A percentile compares a stretch with the other conserved stretches of the same genome.
phyloP scores from a whole-genome alignment of 129 eudicot genomes.

The Artemisia tridentata region DNA sequence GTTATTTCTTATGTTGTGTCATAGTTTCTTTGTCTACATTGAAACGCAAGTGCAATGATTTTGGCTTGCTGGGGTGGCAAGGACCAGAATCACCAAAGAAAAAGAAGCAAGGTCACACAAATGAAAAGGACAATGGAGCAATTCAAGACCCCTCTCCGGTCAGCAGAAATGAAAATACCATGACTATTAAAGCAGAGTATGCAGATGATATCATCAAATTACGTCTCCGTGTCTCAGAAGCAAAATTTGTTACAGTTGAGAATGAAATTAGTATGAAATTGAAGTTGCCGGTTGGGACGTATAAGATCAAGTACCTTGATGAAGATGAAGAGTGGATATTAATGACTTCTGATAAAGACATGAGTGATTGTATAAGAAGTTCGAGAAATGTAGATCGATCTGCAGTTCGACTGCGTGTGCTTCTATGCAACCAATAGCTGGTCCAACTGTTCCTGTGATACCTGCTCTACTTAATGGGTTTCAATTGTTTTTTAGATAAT shows the following conservation, averaged over 20 bases:
- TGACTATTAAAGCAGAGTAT: slow-evolving; percentile 33
- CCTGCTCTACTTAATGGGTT: no score
- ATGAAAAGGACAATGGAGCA: background rate
- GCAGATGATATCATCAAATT: slow-evolving; percentile 29
- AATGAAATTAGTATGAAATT: slow-evolving; percentile 28
- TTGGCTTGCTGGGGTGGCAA: background rate
- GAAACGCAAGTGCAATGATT: slow-evolving; percentile 7
- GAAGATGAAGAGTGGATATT: slow-evolving; percentile 36
- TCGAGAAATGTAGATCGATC: background rate
- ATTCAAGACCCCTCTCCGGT: background rate
- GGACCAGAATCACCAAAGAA: background rate
- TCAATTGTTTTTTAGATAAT: no score
- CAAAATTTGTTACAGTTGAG: slow-evolving; percentile 17
- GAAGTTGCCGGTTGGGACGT: slow-evolving; percentile 12
- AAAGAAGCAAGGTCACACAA: background rate
- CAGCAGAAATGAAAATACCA: background rate
- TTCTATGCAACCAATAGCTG: background rate
- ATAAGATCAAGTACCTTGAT: slow-evolving; percentile 32
- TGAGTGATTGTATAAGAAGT: slow-evolving; percentile 9
- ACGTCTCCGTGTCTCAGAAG: slow-evolving; percentile 7
- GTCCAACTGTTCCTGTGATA: no score
- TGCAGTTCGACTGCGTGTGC: background rate
- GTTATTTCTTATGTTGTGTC: slow-evolving; percentile 10
- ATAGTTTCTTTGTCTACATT: slow-evolving; percentile 21
- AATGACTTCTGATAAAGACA: slow-evolving; percentile 1